Evolutionary conservation across 2,329 filamentous ascomycete genomes (phyloP).

Genomic region (Parascedosporium putredinis): DNA sequence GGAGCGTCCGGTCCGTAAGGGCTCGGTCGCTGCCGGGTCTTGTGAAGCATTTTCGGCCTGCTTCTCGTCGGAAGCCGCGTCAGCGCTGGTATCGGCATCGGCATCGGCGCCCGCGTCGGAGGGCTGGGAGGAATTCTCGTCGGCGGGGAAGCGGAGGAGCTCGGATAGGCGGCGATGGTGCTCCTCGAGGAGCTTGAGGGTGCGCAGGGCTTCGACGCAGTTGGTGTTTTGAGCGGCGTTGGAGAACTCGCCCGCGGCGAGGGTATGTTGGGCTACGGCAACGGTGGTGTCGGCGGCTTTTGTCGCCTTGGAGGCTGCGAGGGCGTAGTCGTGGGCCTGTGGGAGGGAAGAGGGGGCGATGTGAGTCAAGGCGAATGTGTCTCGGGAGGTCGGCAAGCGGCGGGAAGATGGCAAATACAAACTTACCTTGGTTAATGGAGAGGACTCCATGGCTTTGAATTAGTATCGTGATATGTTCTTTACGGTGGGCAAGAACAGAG

Average conservation of each 20-base stretch:
- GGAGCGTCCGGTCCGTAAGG: not conserved
- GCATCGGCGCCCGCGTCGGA: conserved; percentile 20
- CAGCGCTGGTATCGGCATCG: conserved; percentile 11
- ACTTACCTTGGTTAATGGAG: conserved; percentile 15
- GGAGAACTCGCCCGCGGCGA: conserved; percentile 81
- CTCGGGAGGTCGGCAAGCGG: not conserved
- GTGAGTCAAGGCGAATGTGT: not conserved
- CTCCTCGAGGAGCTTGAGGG: conserved; percentile 72
- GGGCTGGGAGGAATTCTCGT: conserved; percentile 34
- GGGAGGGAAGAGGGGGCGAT: conserved; percentile 12
- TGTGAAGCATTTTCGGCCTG: conserved; percentile 13
- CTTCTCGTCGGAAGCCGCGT: conserved; percentile 24
- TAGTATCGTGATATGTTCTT: no score
- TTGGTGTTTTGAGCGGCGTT: conserved; percentile 65
- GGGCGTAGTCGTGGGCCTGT: conserved; percentile 81
- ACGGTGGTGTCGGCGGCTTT: conserved; percentile 67
- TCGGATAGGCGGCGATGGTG: conserved; percentile 79
- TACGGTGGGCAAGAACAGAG: no score
- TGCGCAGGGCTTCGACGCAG: conserved; percentile 65
- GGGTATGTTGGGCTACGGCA: conserved; percentile 78
- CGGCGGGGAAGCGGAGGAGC: conserved; percentile 62
- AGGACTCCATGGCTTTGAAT: conserved; percentile 23
- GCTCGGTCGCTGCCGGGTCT: not conserved
- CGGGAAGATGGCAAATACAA: not conserved
- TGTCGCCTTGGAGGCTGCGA: conserved; percentile 67